Percentiles rank a stretch among this genome's conserved stretches.
phyloP scores from a whole-genome alignment of 2,329 filamentous ascomycete species.

The Ascomycota sp. region DNA sequence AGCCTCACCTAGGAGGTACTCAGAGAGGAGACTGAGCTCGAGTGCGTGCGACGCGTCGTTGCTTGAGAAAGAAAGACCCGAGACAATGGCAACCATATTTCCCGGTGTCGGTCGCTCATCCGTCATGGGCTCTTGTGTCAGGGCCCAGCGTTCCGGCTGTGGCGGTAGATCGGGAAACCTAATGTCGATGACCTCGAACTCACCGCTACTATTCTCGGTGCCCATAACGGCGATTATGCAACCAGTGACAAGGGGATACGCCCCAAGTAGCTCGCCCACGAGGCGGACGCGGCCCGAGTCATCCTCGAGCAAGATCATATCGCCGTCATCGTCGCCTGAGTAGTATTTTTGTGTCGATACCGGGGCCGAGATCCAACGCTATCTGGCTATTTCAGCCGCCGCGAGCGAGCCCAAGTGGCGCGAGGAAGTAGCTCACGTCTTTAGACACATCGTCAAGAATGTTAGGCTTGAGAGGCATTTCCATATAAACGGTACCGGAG shows the following conservation, averaged over 20 bases:
- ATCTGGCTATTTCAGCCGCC: too few species aligned
- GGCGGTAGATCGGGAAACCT: slow-evolving; percentile 71
- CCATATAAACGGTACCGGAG: slow-evolving; percentile 86
- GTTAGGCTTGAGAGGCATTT: slow-evolving; percentile 89
- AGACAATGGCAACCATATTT: slow-evolving; percentile 62
- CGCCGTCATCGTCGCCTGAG: slow-evolving; percentile 31
- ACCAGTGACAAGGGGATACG: slow-evolving; percentile 65
- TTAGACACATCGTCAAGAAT: slow-evolving; percentile 89
- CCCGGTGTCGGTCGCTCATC: slow-evolving; percentile 8
- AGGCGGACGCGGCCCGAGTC: slow-evolving; percentile 77
- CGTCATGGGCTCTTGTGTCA: slow-evolving; percentile 17
- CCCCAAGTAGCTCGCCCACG: slow-evolving; percentile 47
- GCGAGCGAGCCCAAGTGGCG: background rate
- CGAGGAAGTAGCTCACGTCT: slow-evolving; percentile 34
- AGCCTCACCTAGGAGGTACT: slow-evolving; percentile 75
- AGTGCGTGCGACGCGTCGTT: slow-evolving; percentile 51
- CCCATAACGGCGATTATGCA: slow-evolving; percentile 89
- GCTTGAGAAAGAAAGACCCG: slow-evolving; percentile 68
- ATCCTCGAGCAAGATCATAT: slow-evolving; percentile 78
- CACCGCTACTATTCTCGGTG: slow-evolving; percentile 77
- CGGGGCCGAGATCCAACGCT: slow-evolving; percentile 81
- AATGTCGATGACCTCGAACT: slow-evolving; percentile 81
- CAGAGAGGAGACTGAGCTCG: slow-evolving; percentile 55
- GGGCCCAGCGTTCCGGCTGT: slow-evolving; percentile 63
- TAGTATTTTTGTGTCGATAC: slow-evolving; percentile 59